These are phyloP conservation scores for Fusarium pseudoanthophilum DNA, from an alignment of 2,329 filamentous ascomycete species.

Conservation along the genomic window DNA sequence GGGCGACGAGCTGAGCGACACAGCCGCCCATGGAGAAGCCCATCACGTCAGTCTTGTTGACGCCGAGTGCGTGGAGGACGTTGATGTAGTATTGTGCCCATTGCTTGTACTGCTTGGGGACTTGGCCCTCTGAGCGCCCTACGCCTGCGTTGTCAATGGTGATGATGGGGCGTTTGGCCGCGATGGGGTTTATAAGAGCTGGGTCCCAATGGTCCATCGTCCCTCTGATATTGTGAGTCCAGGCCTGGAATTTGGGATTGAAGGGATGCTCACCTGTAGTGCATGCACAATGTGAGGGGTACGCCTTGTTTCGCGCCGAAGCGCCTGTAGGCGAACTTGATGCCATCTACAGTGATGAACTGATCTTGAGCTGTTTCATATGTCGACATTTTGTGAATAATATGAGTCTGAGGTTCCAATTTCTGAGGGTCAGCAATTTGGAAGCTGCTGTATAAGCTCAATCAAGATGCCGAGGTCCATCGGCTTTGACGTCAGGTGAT, in stretches of 20 bases:
- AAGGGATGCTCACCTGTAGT: conserved; percentile 46
- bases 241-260: background rate
- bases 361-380: conserved; percentile 45
- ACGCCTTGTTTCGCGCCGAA: conserved; percentile 46
- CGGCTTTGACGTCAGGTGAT: conserved; percentile 29
- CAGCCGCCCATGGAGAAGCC: conserved; percentile 63
- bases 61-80: conserved; percentile 51
- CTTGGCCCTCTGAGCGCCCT: conserved; percentile 56
- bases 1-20: conserved; percentile 57
- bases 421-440: background rate
- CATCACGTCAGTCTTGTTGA: conserved; percentile 56
- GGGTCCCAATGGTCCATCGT: conserved; percentile 57
- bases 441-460: background rate
- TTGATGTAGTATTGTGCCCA: conserved; percentile 51
- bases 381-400: conserved; percentile 42
- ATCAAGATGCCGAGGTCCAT: conserved; percentile 28
- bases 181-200: conserved; percentile 57
- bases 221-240: conserved; percentile 39
- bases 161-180: conserved; percentile 54
- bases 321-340: conserved; percentile 48
- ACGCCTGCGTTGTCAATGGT: conserved; percentile 61
- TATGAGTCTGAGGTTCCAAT: background rate
- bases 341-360: conserved; percentile 46
- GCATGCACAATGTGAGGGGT: conserved; percentile 48
- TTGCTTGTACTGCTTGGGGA: conserved; percentile 48